phyloP scores from a whole-genome alignment of 2,329 filamentous ascomycete species.

The Diatrype stigma region DNA sequence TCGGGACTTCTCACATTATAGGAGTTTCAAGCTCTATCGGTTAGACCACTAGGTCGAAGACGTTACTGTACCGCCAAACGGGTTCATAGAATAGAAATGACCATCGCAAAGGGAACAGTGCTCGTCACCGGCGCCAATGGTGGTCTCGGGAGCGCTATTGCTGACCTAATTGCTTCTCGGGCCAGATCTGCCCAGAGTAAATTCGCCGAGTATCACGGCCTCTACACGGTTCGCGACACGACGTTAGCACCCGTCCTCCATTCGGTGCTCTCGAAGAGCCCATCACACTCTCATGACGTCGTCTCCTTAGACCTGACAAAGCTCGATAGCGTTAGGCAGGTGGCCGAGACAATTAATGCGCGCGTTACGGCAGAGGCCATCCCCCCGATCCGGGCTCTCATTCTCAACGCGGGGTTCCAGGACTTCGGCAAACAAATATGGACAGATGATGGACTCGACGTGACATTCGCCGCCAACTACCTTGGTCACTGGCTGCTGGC shows the following conservation, averaged over 20 bases:
- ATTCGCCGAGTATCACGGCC: slow-evolving; percentile 4
- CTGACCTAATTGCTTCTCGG: not conserved
- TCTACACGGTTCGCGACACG: slow-evolving; percentile 9
- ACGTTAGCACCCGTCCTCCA: not conserved
- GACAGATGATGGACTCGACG: slow-evolving; percentile 18
- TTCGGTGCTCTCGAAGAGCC: not conserved
- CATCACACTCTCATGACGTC: slow-evolving; percentile 7
- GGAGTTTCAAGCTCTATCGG: not conserved
- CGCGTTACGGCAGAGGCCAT: slow-evolving; percentile 18
- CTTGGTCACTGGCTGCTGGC: slow-evolving; percentile 23
- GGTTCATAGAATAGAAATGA: slow-evolving; percentile 2
- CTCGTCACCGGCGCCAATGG: slow-evolving; percentile 16
- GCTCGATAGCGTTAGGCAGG: slow-evolving; percentile 7
- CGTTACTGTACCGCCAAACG: not conserved
- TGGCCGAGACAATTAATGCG: slow-evolving; percentile 5
- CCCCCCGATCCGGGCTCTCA: slow-evolving; percentile 34
- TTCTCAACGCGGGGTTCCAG: slow-evolving; percentile 30
- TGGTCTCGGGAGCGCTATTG: slow-evolving; percentile 12
- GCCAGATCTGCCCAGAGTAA: not conserved
- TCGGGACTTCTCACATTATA: not conserved
- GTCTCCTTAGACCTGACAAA: slow-evolving; percentile 8
- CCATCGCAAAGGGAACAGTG: slow-evolving; percentile 6
- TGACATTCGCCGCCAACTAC: slow-evolving; percentile 18
- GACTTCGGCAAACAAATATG: slow-evolving; percentile 17
- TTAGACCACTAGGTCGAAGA: not conserved